Base-by-base conservation (phyloP, 2,329 filamentous ascomycete genomes). In the Aspergillus udagawae region DNA sequence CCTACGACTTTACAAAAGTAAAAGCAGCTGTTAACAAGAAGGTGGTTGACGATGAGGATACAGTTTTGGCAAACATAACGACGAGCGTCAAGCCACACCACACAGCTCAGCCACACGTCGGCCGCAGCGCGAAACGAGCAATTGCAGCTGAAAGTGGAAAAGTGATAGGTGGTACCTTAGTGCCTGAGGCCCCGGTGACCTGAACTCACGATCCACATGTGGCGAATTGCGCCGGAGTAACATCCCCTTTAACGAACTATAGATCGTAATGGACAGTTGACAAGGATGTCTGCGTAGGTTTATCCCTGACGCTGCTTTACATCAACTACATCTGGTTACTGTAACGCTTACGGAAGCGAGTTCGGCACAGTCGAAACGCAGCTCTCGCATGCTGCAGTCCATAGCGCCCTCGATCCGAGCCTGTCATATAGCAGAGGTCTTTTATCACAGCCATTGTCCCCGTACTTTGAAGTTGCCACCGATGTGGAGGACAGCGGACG, bases 401-500 rank as follows among this genome's bases (percentile, higher is more conserved):
- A 29, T n/a, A 48, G 29, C 53, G 29, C 38, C 23, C 14, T 50
- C 38, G 27, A 27, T 45, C 10, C 49, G 27, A 49, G 54, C 60
- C 60, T 62, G 51, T 60, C 59, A 59, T 28, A 55, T 58, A 38
- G 53, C 48, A 53, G 42, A 53, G 27, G 47, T 45, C 53, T 49
- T 56, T 57, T 52, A 50, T 41, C 35, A 32, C 25, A 51, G 23
- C 28, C 23, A n/a, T 47, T 29, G 52, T 45, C 20, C 47, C 52
- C 47, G 20, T 51, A 25, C 17, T 17, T 32, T 14, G 44, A 25
- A 47, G 50, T 62, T 32, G 60, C 60, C 60, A 60, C 60, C 51
- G 25, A 21, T 42, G 41, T 48, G 27, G 32, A 54, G 38, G 42
- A 47, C 23, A 25, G 20, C 29, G 14, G 32, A 52, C 23, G n/a